These are phyloP conservation scores for Periconia digitata DNA, from an alignment of 2,329 filamentous ascomycete genomes.

Conservation along the genomic window DNA sequence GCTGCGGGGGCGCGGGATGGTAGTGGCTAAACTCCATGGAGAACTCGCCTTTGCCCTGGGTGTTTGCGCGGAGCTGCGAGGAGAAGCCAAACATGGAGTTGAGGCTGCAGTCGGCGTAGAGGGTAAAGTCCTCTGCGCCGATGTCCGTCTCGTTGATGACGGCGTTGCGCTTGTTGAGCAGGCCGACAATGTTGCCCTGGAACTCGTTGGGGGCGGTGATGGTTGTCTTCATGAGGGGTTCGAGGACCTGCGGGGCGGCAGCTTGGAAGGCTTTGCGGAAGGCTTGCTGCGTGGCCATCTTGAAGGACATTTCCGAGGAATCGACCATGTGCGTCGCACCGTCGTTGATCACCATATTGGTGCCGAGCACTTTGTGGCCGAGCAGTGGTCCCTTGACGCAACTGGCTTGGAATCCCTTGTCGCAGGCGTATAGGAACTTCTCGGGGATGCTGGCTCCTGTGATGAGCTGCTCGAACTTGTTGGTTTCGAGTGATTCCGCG, in stretches of 20 bases:
- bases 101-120: conserved; percentile 87
- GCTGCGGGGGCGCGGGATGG: conserved; percentile 77
- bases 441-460: conserved; percentile 89
- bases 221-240: conserved; percentile 97
- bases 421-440: conserved; percentile 92
- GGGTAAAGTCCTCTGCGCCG: conserved; percentile 88
- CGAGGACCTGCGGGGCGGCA: conserved; percentile 80
- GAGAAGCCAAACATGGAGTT: conserved; percentile 99
- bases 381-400: conserved; percentile 87
- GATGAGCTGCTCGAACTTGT: conserved; percentile 85
- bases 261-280: conserved; percentile 91
- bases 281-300: conserved; percentile 88
- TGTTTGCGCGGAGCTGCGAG: conserved; percentile 85
- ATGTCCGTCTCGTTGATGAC: conserved; percentile 96
- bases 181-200: conserved; percentile 90
- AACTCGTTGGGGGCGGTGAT: conserved; percentile 96
- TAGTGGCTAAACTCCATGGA: conserved; percentile 99
- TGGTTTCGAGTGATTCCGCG: conserved; percentile 69
- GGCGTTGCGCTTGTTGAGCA: conserved; percentile 95
- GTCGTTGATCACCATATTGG: conserved; percentile 90
- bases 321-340: conserved; percentile 97
- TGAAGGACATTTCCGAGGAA: conserved; percentile 96
- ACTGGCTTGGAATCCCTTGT: conserved; percentile 86
- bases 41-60: conserved; percentile 98
- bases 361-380: conserved; percentile 88